Percentiles rank a stretch among this genome's conserved stretches.
Evolutionary conservation across 805 yeast species (phyloP).

Genomic region (Saturnispora serradocipensis): DNA sequence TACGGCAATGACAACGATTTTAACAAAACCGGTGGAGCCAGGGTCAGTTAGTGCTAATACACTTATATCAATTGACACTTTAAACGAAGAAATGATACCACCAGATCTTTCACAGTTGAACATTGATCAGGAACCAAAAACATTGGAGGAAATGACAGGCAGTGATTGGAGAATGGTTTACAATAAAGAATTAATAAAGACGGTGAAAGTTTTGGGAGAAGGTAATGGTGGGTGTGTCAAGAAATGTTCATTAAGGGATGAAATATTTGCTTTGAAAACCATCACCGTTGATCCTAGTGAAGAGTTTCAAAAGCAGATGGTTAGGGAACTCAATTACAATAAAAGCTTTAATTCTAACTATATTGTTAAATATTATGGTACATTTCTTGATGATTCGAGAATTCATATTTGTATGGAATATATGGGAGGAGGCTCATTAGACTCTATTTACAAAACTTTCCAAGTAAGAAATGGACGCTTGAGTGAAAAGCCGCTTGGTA

Average conservation of each 20-base stretch:
- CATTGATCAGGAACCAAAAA: slow-evolving; percentile 2
- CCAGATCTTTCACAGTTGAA: neutral
- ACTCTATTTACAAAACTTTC: slow-evolving; percentile 79
- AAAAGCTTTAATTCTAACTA: slow-evolving; percentile 71
- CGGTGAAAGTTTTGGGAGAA: slow-evolving; percentile 73
- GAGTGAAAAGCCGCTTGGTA: slow-evolving; percentile 88
- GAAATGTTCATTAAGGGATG: slow-evolving; percentile 53
- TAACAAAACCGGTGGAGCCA: neutral
- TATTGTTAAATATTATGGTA: slow-evolving; percentile 89
- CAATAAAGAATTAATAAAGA: slow-evolving; percentile 50
- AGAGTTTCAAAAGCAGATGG: slow-evolving; percentile 79
- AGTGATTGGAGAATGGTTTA: slow-evolving; percentile 66
- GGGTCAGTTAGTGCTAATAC: neutral
- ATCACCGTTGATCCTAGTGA: slow-evolving; percentile 74
- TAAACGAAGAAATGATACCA: neutral
- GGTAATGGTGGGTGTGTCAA: slow-evolving; percentile 91
- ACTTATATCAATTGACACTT: neutral
- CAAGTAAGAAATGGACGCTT: slow-evolving; percentile 71
- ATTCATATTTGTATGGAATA: slow-evolving; percentile 95
- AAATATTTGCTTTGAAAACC: slow-evolving; percentile 74
- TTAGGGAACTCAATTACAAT: slow-evolving; percentile 85
- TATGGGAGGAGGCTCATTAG: slow-evolving; percentile 89
- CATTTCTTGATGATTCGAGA: slow-evolving; percentile 69
- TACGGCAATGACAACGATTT: neutral
- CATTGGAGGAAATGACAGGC: slow-evolving; percentile 34